phyloP scores from a whole-genome alignment of 108 stramenopile species.

The Asterionellopsis glacialis region DNA sequence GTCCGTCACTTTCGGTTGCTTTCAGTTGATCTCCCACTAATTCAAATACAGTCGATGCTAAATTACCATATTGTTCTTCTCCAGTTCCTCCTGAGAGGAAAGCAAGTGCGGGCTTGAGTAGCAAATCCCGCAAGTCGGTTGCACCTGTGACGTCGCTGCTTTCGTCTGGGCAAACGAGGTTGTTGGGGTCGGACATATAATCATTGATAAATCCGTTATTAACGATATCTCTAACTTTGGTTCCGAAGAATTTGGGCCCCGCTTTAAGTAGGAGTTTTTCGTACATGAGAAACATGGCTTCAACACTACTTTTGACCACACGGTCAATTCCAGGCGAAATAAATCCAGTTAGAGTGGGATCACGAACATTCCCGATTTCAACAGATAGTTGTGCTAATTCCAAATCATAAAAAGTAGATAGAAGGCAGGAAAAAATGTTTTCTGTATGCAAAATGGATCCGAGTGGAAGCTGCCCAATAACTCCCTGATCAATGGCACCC shows the following conservation, averaged over 20 bases:
- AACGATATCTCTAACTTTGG: conserved; percentile 17
- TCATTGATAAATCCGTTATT: conserved; percentile 6
- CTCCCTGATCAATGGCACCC: conserved; percentile 44
- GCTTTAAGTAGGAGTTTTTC: conserved; percentile 21
- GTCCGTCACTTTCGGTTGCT: conserved; percentile 16
- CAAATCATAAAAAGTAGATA: conserved; percentile 33
- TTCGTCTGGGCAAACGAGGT: neutral
- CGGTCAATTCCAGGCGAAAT: conserved; percentile 56
- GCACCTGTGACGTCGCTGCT: neutral
- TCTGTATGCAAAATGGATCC: conserved; percentile 49
- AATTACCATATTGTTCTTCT: conserved; percentile 41
- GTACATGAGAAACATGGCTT: conserved; percentile 39
- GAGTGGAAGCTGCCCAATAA: conserved; percentile 37
- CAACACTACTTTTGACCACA: conserved; percentile 34
- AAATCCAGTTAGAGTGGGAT: conserved; percentile 57
- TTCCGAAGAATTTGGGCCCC: conserved; percentile 7
- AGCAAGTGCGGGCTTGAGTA: conserved; percentile 14
- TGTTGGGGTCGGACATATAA: conserved; percentile 1
- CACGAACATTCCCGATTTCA: conserved; percentile 30
- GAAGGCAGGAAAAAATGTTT: conserved; percentile 46
- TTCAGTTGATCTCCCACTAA: conserved; percentile 30
- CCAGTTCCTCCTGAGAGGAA: neutral
- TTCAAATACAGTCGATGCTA: conserved; percentile 30
- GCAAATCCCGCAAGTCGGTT: conserved; percentile 63
- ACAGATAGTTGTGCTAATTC: conserved; percentile 41